These are phyloP conservation scores for Penicillium chermesinum DNA, from an alignment of 495 filamentous ascomycete species.

Conservation along the genomic window DNA sequence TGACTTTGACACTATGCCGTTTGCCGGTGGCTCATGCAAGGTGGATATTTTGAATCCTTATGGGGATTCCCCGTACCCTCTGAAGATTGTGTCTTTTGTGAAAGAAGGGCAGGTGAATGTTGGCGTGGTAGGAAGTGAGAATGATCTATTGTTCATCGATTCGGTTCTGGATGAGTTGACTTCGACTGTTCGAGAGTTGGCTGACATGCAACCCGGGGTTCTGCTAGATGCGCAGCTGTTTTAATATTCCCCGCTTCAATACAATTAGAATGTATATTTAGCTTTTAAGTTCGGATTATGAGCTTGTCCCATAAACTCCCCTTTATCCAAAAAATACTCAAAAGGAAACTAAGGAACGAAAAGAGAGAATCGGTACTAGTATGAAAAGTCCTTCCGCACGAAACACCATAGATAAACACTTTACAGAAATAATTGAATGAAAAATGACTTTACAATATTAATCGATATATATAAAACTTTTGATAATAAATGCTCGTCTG, in stretches of 20 bases:
- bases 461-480: slow-evolving; percentile 1
- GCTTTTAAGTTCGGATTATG: no score
- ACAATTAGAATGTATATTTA: background rate
- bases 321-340: no score
- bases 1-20: slow-evolving; percentile 40
- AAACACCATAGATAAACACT: no score
- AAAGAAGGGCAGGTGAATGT: slow-evolving; percentile 28
- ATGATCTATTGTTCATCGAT: slow-evolving; percentile 23
- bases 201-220: background rate
- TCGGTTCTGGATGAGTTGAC: slow-evolving; percentile 25
- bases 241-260: background rate
- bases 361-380: no score
- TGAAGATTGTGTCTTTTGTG: slow-evolving; percentile 38
- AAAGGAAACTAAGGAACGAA: no score
- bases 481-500: background rate
- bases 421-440: no score
- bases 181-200: slow-evolving; percentile 22
- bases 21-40: slow-evolving; percentile 26
- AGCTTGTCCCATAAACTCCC: no score
- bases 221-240: slow-evolving; percentile 11
- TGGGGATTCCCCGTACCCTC: slow-evolving; percentile 32
- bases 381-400: no score
- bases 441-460: no score
- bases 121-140: slow-evolving; percentile 33
- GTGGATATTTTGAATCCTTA: slow-evolving; percentile 37